Evolutionary conservation across 2,329 filamentous ascomycete genomes (phyloP).

Genomic region (Monilinia laxa): DNA sequence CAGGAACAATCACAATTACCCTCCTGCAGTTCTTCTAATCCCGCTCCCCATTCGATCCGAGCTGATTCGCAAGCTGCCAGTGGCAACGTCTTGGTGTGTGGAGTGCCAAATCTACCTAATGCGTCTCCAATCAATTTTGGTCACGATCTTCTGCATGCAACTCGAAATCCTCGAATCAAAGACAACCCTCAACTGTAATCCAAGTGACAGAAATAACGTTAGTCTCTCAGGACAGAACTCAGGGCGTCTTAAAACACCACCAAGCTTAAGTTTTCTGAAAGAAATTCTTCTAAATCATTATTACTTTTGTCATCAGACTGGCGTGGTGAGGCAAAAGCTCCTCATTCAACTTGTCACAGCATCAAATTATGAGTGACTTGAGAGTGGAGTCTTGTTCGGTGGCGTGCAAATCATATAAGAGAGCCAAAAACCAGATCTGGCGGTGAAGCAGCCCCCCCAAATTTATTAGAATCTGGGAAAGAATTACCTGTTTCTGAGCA

Average conservation of each 20-base stretch:
- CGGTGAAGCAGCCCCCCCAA: conserved; percentile 13
- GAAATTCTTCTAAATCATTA: not conserved
- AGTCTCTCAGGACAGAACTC: not conserved
- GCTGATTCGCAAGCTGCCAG: conserved; percentile 14
- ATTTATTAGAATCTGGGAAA: conserved; percentile 11
- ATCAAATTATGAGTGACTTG: not conserved
- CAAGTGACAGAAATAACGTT: conserved; percentile 8
- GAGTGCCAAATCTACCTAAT: conserved; percentile 16
- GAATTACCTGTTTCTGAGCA: not conserved
- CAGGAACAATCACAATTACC: conserved; percentile 19
- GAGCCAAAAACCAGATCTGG: conserved; percentile 6
- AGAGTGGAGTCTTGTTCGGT: conserved; percentile 19
- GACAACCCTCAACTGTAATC: conserved; percentile 2
- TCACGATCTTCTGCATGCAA: conserved; percentile 23
- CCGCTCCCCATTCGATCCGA: conserved; percentile 8
- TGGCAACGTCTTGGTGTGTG: conserved; percentile 21
- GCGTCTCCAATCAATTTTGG: conserved; percentile 18
- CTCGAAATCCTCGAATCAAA: conserved; percentile 15
- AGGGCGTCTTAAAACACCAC: not conserved
- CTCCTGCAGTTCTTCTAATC: conserved; percentile 13
- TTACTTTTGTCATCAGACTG: conserved; percentile 9
- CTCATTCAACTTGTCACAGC: conserved; percentile 4
- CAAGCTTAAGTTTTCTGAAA: not conserved
- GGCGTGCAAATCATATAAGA: conserved; percentile 8
- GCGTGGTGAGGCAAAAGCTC: conserved; percentile 18